A percentile compares a stretch with the other conserved stretches of the same genome.
Conservation (phyloP, 139 green algal species). For the Micromonas pusilla region DNA sequence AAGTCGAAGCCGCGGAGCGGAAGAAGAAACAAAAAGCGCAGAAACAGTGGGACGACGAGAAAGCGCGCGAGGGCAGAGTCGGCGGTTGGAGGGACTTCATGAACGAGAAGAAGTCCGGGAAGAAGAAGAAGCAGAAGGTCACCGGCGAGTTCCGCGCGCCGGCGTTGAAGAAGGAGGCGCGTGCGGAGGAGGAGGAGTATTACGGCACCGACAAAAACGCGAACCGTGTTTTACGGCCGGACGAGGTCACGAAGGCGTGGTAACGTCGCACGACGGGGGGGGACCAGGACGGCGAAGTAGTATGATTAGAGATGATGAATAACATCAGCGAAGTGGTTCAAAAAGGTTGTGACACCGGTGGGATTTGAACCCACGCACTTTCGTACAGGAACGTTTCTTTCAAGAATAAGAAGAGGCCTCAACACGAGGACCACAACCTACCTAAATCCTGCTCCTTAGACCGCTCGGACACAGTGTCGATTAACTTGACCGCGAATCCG, state of each 20-base stretch:
- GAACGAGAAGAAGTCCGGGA: conserved; percentile 2
- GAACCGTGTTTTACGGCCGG: not conserved
- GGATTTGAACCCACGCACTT: conserved; percentile 18
- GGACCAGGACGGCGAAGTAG: no score
- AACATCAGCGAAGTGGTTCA: no score
- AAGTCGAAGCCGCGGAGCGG: conserved; percentile 4
- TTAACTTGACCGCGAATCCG: not conserved
- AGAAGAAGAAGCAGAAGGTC: not conserved
- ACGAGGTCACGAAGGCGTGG: not conserved
- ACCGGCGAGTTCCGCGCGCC: not conserved
- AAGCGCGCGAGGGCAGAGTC: conserved; percentile 18
- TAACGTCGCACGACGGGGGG: no score
- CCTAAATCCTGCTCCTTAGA: conserved; percentile 20
- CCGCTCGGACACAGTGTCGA: not conserved
- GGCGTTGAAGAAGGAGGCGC: not conserved
- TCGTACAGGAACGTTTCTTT: conserved; percentile 3
- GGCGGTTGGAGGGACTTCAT: conserved; percentile 20
- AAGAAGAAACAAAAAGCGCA: conserved; percentile 8
- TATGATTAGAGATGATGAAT: no score
- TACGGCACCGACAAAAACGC: not conserved
- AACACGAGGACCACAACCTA: no score
- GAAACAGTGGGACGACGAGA: conserved; percentile 1
- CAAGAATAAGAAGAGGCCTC: not conserved
- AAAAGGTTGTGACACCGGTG: not conserved
- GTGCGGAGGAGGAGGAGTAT: not conserved